Evolutionary conservation across 2,329 filamentous ascomycete species (phyloP), one percentile per base, ranked within the genome.

Genomic region (Trichophyton mentagrophytes): DNA sequence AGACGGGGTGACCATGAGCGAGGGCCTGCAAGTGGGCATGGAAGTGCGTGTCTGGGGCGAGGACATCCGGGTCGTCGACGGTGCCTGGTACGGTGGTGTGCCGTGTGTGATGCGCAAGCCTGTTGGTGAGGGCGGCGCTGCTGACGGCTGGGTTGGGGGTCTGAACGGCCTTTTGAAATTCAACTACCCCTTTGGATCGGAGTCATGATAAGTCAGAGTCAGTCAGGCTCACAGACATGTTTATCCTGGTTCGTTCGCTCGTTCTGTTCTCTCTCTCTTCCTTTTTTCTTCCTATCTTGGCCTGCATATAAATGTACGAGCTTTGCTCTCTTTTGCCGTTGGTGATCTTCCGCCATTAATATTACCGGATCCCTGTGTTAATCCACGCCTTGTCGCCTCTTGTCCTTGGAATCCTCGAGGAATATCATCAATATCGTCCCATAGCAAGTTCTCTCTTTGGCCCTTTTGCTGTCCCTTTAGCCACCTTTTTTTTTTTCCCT

Each of bases 101-200:
- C 93, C 93, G 2, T 95, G 90, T 70, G 88, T 97, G 36, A 93
- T 96, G 69, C 80, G 90, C 53, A 82, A 80, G 55, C 65, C 76
- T 66, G 67, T 79, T 67, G 77, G 80, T 66, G 66, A 70, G 3
- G 74, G 70, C 44, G 78, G 74, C 67, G 78, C 79, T 25, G 90
- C 96, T 68, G 92, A 97, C 72, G 90, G 92, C 17, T 99, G 93
- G 93, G 92, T 99, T 1, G 92, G 92, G 0, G 92, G 93, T 0
- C 74, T 99, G 69, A 99, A 96, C 70, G 89, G 90, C 8, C 72
- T 97, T 69, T 76, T 99, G 67, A 99, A 99, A 77, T 99, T 97
- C 72, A 99, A 99, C 72, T 89, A 96, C 75, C 91, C 92, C 0
- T 97, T 97, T 78, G 93, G 93, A 0, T 86, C 87, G 68, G 79